Conservation (phyloP, 371 early-diverging fungal species). For the Mortierella sp. region DNA sequence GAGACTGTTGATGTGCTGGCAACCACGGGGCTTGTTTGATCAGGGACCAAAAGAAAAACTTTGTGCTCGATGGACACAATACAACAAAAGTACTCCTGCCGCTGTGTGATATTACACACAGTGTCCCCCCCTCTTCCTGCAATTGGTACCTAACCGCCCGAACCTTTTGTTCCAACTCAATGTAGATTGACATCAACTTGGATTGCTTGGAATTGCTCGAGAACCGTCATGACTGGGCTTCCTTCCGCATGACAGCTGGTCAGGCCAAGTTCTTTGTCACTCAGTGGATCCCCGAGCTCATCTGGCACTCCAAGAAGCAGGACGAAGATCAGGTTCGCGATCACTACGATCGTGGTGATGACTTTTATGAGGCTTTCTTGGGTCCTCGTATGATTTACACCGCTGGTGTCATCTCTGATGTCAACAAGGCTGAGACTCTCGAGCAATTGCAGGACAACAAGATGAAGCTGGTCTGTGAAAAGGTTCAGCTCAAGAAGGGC, state of each 20-base stretch:
- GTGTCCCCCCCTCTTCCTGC: neutral
- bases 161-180: neutral
- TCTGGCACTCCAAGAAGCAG: constrained; percentile 95
- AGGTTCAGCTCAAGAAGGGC: constrained; percentile 87
- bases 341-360: constrained; percentile 98
- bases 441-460: constrained; percentile 97
- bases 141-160: neutral
- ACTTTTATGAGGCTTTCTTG: constrained; percentile 95
- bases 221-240: constrained; percentile 93
- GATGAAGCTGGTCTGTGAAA: constrained; percentile 88
- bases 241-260: constrained; percentile 84
- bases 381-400: constrained; percentile 97
- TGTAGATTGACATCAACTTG: constrained; percentile 86
- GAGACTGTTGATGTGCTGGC: too few species aligned
- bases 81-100: too few species aligned
- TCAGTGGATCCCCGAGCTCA: constrained; percentile 95
- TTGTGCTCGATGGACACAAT: too few species aligned
- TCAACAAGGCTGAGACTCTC: constrained; percentile 81
- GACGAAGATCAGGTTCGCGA: constrained; percentile 97
- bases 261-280: constrained; percentile 93
- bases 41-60: too few species aligned
- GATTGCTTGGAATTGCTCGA: constrained; percentile 92
- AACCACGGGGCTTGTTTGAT: too few species aligned
- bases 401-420: constrained; percentile 88
- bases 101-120: neutral